Evolutionary conservation across 306 rosid species (phyloP), one percentile per base, ranked within the genome.

Genomic region (Erythrophleum fordii): DNA sequence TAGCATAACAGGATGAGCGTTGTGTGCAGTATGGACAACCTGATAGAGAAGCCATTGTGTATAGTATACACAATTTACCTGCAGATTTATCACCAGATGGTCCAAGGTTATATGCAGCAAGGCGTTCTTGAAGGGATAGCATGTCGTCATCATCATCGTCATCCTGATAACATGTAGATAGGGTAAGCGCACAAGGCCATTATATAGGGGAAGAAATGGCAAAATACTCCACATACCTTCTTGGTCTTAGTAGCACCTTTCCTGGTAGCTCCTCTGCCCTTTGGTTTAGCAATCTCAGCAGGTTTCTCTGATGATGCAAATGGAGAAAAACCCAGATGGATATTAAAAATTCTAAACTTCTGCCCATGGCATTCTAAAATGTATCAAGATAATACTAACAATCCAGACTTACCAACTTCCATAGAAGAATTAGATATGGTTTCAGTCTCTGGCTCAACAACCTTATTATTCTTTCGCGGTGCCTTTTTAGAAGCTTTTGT

Each of bases 41-140:
- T 10, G 35, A 58, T 65, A 49, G 13, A 68, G 41, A 84, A 60
- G 31, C 41, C 4, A 81, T 25, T 73, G 56, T 6, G 42, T 9
- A 8, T 46, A 53, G 42, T 9, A 8, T 46, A 53, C 17, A 46
- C 45, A 6, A 37, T 23, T 55, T 78, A 93, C 99, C 98, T 61
- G 87, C 85, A 0, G 94, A 79, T 22, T 67, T 73, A 18, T 89
- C 97, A 26, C 94, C 85, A 39, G 99, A 90, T 55, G 98, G 80
- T 1, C 83, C 94, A 0, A 95, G 85, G 81, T 90, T 95, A 68
- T 95, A 95, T 28, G 98, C 96, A 69, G 99, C 99, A 44, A 95
- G 94, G 29, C 99, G 94, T 53, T 95, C 94, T 86, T 93, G 94
- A 83, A 95, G 95, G 12, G 89, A 97, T 7, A 79, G 85, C 60